Evolutionary conservation across 345 rosid species (phyloP), one percentile per base, ranked within the genome.

Genomic region (Nephelium lappaceum): DNA sequence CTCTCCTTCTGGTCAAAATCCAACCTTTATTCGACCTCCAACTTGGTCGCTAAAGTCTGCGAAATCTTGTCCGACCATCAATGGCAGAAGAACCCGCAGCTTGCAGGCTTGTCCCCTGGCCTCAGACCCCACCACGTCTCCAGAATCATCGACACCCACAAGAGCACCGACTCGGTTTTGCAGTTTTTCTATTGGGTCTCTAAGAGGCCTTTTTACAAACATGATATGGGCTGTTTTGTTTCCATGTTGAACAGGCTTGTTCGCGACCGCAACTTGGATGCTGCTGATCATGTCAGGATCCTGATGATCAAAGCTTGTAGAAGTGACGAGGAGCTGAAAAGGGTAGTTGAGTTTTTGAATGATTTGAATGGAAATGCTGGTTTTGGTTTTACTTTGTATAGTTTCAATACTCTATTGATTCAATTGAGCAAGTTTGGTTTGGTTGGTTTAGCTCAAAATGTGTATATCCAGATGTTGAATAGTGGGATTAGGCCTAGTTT

Each of bases 251-350:
- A 88, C 31, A 83, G 93, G 85, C 89, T 91, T 21, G 80, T 89
- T 27, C 74, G 72, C 24, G 90, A 87, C 38, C 77, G 77, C 57
- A 64, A 72, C 25, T 81, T 86, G 19, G 84, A 53, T 77, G 86
- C 87, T 3, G 90, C 88, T 27, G 93, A 89, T 61, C 81, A 82
- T 31, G 89, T 88, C 71, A 81, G 91, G 86, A 88, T 91, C 64
- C 64, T 89, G 83, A 87, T 88, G 90, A 88, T 91, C 74, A 87
- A 88, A 74, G 83, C 89, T 83, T 85, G 87, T 82, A 71, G 88
- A 72, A 79, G 76, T 39, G 88, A 79, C 75, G 83, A 78, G 16
- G 91, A 91, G 71, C 82, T 88, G 31, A 81, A n/a, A 68, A 43
- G 85, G 84, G 91, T 84, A 67, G 62, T 87, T 9, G 88, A 86